These are phyloP conservation scores for Saturnispora serradocipensis DNA, from an alignment of 805 yeast species.

Conservation along the genomic window DNA sequence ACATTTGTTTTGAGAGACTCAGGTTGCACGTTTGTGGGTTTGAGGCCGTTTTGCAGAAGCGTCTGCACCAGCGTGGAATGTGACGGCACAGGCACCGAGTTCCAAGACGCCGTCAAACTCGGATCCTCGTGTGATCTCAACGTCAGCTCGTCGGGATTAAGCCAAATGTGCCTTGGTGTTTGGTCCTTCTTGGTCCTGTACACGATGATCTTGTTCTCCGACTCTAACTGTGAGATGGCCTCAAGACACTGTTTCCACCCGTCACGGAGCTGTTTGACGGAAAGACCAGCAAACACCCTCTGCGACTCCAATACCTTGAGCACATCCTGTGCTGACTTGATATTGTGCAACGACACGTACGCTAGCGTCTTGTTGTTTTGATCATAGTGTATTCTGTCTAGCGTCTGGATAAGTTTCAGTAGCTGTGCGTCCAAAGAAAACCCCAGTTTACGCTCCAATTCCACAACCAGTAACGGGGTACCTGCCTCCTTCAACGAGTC, in stretches of 20 bases:
- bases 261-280: conserved; percentile 69
- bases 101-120: conserved; percentile 81
- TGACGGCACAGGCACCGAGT: conserved; percentile 66
- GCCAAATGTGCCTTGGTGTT: conserved; percentile 89
- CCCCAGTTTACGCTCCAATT: conserved; percentile 58
- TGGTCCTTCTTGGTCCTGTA: conserved; percentile 88
- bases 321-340: conserved; percentile 70
- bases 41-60: conserved; percentile 75
- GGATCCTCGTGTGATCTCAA: conserved; percentile 37
- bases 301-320: conserved; percentile 66
- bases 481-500: conserved; percentile 69
- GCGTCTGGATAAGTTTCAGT: conserved; percentile 60
- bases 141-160: conserved; percentile 56
- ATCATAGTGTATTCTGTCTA: conserved; percentile 70
- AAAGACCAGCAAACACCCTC: conserved; percentile 77
- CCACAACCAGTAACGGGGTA: conserved; percentile 52
- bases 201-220: conserved; percentile 68
- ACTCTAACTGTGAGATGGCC: conserved; percentile 71
- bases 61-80: conserved; percentile 72
- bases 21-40: conserved; percentile 98
- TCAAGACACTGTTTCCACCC: conserved; percentile 92
- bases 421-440: conserved; percentile 53
- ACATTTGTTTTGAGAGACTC: conserved; percentile 66
- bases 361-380: conserved; percentile 57
- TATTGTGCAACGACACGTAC: conserved; percentile 83